Conservation (phyloP, 352 stramenopile species). For the Plasmopara viticola region DNA sequence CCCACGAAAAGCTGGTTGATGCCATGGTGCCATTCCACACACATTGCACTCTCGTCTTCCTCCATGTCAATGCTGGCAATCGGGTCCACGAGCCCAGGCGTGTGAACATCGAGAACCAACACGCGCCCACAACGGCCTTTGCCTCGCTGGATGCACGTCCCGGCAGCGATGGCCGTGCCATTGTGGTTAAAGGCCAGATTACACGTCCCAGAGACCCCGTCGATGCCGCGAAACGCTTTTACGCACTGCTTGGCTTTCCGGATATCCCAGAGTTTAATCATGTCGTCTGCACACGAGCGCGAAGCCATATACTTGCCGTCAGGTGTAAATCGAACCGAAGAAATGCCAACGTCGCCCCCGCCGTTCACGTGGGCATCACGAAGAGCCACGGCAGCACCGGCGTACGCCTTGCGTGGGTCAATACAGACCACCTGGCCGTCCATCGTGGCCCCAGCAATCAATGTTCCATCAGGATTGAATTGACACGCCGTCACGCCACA, state of each 20-base stretch:
- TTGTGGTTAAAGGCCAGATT: constrained; percentile 77
- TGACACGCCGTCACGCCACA: constrained; percentile 67
- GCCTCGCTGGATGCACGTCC: constrained; percentile 67
- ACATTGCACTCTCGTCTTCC: constrained; percentile 73
- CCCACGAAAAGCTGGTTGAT: constrained; percentile 84
- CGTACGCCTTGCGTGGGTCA: constrained; percentile 67
- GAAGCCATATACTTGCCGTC: constrained; percentile 58
- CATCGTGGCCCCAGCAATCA: constrained; percentile 66
- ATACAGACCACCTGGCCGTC: constrained; percentile 76
- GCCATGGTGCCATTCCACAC: constrained; percentile 75
- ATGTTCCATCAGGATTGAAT: constrained; percentile 54
- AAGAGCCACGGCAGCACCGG: constrained; percentile 51
- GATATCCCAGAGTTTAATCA: constrained; percentile 79
- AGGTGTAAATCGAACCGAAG: constrained; percentile 66
- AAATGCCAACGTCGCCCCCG: constrained; percentile 62
- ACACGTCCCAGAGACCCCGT: constrained; percentile 67
- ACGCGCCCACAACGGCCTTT: constrained; percentile 46
- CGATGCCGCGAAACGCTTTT: constrained; percentile 53
- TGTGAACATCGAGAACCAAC: constrained; percentile 75
- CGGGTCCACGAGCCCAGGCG: constrained; percentile 37
- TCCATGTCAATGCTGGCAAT: constrained; percentile 66
- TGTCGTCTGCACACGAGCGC: constrained; percentile 69
- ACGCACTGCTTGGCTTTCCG: constrained; percentile 50
- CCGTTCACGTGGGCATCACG: constrained; percentile 67
- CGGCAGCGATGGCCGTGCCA: constrained; percentile 59